Base-by-base conservation (phyloP, 176 grass and related monocot species). In the Rhynchospora tenuis region DNA sequence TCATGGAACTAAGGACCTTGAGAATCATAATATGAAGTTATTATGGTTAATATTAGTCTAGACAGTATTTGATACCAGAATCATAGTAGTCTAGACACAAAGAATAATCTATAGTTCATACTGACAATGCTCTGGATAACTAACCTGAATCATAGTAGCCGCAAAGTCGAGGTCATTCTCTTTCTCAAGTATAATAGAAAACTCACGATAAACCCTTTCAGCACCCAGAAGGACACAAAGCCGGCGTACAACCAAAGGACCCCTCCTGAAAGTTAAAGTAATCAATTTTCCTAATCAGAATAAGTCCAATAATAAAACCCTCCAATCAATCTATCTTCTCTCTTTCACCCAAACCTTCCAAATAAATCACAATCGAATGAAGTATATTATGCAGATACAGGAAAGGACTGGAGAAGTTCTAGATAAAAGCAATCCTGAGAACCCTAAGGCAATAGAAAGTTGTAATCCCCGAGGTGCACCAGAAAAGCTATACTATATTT, bases 141-240 rank as follows among this genome's bases (percentile, higher is more conserved):
- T 76, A 79, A 99, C 97, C 91, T 99, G 97, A 92, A 99, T 93
- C 97, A 96, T 99, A 81, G 84, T 84, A 19, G 88, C 91, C 73
- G 97, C 93, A 85, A 99, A 99, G 73, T 92, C 83, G 31, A 95
- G 89, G 84, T 99, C 91, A 81, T 28, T 33, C 88, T 99, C 91
- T 52, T 33, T 85, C 89, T 89, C 86, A 78, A 99, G 91, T 86
- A 92, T 90, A 74, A 70, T 89, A 62, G 97, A 99, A 47, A 95
- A 96, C 73, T 95, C 64, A 43, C 88, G 91, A 67, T 96, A 99
- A 68, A 99, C 91, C 73, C 88, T 93, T 81, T 95, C 97, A 86
- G 93, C 89, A 83, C 89, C 93, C 84, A 99, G 46, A 85, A 95
- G 93, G 93, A 93, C 83, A 74, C 91, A 99, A 63, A 96, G 93